Evolutionary conservation across 805 yeast species (phyloP).

Genomic region (Yamadazyma sp.): DNA sequence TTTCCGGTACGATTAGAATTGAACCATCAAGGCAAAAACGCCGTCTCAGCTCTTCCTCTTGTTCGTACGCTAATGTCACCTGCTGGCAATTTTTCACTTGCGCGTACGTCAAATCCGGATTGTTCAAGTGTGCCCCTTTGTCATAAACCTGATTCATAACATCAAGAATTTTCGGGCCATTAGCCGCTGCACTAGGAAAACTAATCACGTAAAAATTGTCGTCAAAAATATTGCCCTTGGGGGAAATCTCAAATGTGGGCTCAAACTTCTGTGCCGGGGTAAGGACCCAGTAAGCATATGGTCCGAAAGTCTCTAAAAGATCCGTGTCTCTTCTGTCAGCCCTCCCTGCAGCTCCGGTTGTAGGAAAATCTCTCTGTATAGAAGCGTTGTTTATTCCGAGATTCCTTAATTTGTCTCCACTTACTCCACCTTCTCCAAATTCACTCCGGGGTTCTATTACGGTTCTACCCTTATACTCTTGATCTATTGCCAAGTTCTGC

Average conservation of each 20-base stretch:
- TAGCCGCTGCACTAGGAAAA: slow-evolving; percentile 35
- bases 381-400: neutral
- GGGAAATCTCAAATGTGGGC: slow-evolving; percentile 61
- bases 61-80: neutral
- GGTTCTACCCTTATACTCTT: slow-evolving; percentile 48
- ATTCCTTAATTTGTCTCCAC: slow-evolving; percentile 2
- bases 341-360: too few species aligned
- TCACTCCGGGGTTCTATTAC: slow-evolving; percentile 12
- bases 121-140: slow-evolving; percentile 52
- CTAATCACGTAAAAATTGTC: slow-evolving; percentile 46
- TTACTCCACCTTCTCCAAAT: slow-evolving; percentile 7
- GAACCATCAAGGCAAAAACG: slow-evolving; percentile 72
- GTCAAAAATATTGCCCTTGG: slow-evolving; percentile 48
- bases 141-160: slow-evolving; percentile 59
- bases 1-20: slow-evolving; percentile 36
- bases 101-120: slow-evolving; percentile 49
- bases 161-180: slow-evolving; percentile 41
- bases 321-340: too few species aligned
- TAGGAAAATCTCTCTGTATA: neutral
- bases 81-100: slow-evolving; percentile 15
- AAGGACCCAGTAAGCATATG: slow-evolving; percentile 59
- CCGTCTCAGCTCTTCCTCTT: slow-evolving; percentile 15
- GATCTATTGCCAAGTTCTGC: slow-evolving; percentile 49
- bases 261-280: slow-evolving; percentile 60
- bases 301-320: slow-evolving; percentile 27